Conservation (phyloP, 2,329 filamentous ascomycete species). For the Xylariomycetidae sp. region DNA sequence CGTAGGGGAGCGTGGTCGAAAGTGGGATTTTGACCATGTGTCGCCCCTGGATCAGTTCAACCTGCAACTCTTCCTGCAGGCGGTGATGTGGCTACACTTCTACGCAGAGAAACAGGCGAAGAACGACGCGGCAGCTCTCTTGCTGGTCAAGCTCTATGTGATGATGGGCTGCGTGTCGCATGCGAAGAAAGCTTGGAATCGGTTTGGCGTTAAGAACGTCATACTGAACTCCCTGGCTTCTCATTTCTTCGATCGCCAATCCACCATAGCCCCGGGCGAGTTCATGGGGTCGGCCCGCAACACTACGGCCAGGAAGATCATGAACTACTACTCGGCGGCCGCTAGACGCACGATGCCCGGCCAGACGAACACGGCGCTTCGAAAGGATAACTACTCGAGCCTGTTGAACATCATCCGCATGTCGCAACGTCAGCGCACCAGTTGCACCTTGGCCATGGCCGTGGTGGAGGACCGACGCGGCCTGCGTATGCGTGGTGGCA, state of each 20-base stretch:
- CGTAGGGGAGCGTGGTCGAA: slow-evolving; percentile 3
- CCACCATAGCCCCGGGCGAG: slow-evolving; percentile 41
- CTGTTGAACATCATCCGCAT: slow-evolving; percentile 41
- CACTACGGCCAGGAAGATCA: slow-evolving; percentile 34
- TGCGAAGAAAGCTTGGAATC: slow-evolving; percentile 42
- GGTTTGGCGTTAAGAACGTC: slow-evolving; percentile 49
- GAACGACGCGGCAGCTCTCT: slow-evolving; percentile 40
- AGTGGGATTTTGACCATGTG: slow-evolving; percentile 3
- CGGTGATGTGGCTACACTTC: slow-evolving; percentile 42
- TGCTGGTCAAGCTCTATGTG: slow-evolving; percentile 47
- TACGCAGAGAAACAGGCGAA: slow-evolving; percentile 39
- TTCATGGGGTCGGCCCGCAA: slow-evolving; percentile 22
- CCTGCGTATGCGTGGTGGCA: slow-evolving; percentile 35
- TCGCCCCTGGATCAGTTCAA: slow-evolving; percentile 20
- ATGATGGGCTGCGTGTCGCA: slow-evolving; percentile 43
- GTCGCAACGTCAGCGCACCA: slow-evolving; percentile 37
- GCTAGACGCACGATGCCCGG: slow-evolving; percentile 31
- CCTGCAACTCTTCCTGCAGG: slow-evolving; percentile 36
- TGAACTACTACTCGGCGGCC: slow-evolving; percentile 39
- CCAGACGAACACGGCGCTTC: slow-evolving; percentile 43
- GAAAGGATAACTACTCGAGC: slow-evolving; percentile 44
- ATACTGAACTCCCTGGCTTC: slow-evolving; percentile 52
- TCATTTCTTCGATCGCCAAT: slow-evolving; percentile 50
- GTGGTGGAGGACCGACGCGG: slow-evolving; percentile 45
- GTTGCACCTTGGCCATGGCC: slow-evolving; percentile 47